Evolutionary conservation across 441 rosid species (phyloP), one percentile per base, ranked within the genome.

Genomic region (Populus hybrid): DNA sequence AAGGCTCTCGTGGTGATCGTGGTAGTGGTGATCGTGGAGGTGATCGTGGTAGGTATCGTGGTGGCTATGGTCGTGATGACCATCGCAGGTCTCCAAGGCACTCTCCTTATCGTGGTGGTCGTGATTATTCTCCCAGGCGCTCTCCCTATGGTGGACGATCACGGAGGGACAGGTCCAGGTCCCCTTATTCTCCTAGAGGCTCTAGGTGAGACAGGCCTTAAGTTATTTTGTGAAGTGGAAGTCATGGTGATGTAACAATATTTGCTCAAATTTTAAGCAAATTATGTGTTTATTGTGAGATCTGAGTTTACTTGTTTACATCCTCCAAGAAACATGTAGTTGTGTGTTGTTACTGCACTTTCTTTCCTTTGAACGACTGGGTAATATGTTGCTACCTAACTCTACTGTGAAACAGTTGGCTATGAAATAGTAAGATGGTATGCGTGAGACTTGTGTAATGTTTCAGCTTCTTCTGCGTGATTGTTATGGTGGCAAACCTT

Each of bases 111-210:
- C 83, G 87, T 59, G 89, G 92, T 1, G 88, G 89, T 53, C 93
- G 91, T 53, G 95, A 90, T 69, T 87, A 90, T 85, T 94, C 97
- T 84, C 94, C 93, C 0, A 83, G 86, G 81, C 91, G 74, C 50
- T 88, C 95, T 61, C 91, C 94, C n/a, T 81, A 87, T 61, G 86
- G 90, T 84, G 90, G 92, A 86, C 90, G 97, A 76, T 85, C 94
- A 38, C 91, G 91, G 87, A 88, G 97, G 90, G 97, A 90, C 11
- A 80, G 95, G 28, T 93, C 99, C 26, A 85, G 89, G 77, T 89
- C 90, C 10, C 97, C 97, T 28, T 78, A 83, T 71, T 78, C 81
- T 61, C 74, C 81, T 30, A 90, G 87, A 71, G 87, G 93, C 69
- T 81, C 89, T 66, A 83, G 95, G 78, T 93, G 86, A 89, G 77